Evolutionary conservation across 805 yeast species (phyloP).

Genomic region (Candida adriatica): DNA sequence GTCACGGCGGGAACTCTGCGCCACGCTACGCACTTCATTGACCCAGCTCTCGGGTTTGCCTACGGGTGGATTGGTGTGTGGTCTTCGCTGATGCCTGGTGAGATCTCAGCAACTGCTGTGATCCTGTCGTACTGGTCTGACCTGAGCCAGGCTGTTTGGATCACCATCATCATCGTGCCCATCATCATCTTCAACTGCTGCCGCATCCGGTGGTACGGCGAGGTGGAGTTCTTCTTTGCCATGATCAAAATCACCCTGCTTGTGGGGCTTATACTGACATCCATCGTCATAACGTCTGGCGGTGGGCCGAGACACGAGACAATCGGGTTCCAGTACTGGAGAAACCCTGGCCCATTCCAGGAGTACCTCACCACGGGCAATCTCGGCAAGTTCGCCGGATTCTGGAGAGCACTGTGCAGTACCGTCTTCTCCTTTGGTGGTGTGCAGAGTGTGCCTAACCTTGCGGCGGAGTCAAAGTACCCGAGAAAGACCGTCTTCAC

Average conservation of each 20-base stretch:
- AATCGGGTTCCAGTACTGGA: slow-evolving; percentile 34
- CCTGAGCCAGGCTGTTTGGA: slow-evolving; percentile 37
- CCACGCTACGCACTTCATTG: slow-evolving; percentile 31
- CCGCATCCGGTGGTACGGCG: slow-evolving; percentile 39
- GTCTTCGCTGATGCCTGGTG: slow-evolving; percentile 36
- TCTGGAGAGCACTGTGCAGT: slow-evolving; percentile 49
- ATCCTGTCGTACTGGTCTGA: slow-evolving; percentile 38
- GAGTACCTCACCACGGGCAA: slow-evolving; percentile 24
- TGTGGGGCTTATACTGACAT: slow-evolving; percentile 40
- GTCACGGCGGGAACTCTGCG: slow-evolving; percentile 29
- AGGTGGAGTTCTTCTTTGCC: slow-evolving; percentile 40
- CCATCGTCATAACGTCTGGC: slow-evolving; percentile 34
- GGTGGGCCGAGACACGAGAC: slow-evolving; percentile 33
- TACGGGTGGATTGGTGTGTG: slow-evolving; percentile 37
- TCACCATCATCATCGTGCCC: slow-evolving; percentile 32
- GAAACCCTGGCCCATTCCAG: slow-evolving; percentile 23
- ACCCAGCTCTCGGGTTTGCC: slow-evolving; percentile 38
- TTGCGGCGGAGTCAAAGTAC: slow-evolving; percentile 46
- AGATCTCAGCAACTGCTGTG: slow-evolving; percentile 39
- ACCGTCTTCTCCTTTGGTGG: slow-evolving; percentile 55
- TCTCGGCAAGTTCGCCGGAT: slow-evolving; percentile 53
- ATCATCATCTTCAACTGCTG: slow-evolving; percentile 29
- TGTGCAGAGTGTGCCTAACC: slow-evolving; percentile 45
- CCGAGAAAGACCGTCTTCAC: slow-evolving; percentile 52
- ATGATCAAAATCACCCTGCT: slow-evolving; percentile 36